Evolutionary conservation across 345 rosid species (phyloP), one percentile per base, ranked within the genome.

Genomic region (Citrus medica): DNA sequence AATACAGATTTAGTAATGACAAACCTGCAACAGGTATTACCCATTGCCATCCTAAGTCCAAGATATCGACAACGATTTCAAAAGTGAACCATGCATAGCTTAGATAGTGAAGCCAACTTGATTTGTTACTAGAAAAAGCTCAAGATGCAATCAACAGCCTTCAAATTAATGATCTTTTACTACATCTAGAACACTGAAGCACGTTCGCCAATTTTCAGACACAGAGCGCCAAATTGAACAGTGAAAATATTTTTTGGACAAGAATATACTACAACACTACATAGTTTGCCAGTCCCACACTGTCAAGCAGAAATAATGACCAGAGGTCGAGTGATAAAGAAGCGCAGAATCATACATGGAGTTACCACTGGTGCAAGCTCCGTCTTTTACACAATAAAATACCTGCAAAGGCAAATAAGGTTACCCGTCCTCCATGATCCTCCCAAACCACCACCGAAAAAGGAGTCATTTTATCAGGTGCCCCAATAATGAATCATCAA

Each of bases 401-500:
- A 79, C 76, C 82, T 77, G 80, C 70, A 67, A 75, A 71, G 79
- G 76, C 72, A 40, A 71, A 67, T n/a, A 74, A 72, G 60, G 71
- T 19, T 53, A 71, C 72, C n/a, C 0, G 61, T 67, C 79, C 65
- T 42, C 74, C 62, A 6, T 51, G 76, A 81, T 65, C 63, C 74
- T 74, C 67, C 71, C 12, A 78, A 75, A 69, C 81, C 74, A 63
- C 76, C 78, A 77, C 67, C 46, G 66, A 28, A 78, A 65, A 74
- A 37, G 42, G 53, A 48, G 79, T 69, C 71, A 37, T 60, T 37
- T 78, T 71, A 81, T 76, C 80, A 81, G 70, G 81, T 24, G 24
- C 79, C 69, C 69, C 74, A 67, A 61, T 79, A 83, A 83, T 80
- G 62, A 73, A 83, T 79, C 85, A 76, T 74, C 79, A 80, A 63